Percentiles rank a stretch among this genome's conserved stretches.
Evolutionary conservation across 2,329 filamentous ascomycete genomes (phyloP).

Genomic region (Talaromyces sp.): DNA sequence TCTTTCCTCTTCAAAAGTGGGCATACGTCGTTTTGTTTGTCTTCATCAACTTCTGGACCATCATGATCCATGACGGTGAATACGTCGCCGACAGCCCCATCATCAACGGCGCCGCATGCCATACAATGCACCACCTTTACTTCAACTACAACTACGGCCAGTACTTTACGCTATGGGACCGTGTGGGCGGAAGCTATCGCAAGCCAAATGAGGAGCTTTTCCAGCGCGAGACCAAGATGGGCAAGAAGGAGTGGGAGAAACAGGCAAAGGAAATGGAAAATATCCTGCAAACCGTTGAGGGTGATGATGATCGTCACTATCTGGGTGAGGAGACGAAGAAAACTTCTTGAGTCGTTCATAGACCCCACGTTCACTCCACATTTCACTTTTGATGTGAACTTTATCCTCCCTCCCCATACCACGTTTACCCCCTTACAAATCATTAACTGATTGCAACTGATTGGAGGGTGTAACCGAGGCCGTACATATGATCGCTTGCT

Average conservation of each 20-base stretch:
- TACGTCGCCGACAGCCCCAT: slow-evolving; percentile 87
- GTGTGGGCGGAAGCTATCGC: slow-evolving; percentile 79
- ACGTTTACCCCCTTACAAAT: neutral
- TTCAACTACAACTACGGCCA: slow-evolving; percentile 94
- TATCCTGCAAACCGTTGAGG: slow-evolving; percentile 70
- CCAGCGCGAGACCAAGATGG: slow-evolving; percentile 80
- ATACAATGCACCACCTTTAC: slow-evolving; percentile 84
- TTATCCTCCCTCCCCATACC: neutral
- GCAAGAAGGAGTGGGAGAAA: slow-evolving; percentile 70
- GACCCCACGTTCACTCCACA: neutral
- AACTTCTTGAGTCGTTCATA: slow-evolving; percentile 10
- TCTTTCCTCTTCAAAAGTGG: slow-evolving; percentile 89
- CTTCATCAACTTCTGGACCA: slow-evolving; percentile 96
- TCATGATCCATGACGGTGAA: slow-evolving; percentile 93
- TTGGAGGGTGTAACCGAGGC: neutral
- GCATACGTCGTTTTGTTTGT: slow-evolving; percentile 81
- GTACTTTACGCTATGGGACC: slow-evolving; percentile 89
- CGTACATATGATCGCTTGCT: neutral
- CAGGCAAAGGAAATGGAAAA: slow-evolving; percentile 73
- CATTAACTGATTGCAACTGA: neutral
- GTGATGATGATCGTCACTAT: slow-evolving; percentile 48
- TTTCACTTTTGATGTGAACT: neutral
- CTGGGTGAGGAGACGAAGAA: slow-evolving; percentile 36
- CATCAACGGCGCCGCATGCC: slow-evolving; percentile 91
- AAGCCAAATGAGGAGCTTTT: slow-evolving; percentile 84